A percentile compares a stretch with the other conserved stretches of the same genome.
Conservation (phyloP, 2,329 filamentous ascomycete genomes). For the Alternaria postmessia region DNA sequence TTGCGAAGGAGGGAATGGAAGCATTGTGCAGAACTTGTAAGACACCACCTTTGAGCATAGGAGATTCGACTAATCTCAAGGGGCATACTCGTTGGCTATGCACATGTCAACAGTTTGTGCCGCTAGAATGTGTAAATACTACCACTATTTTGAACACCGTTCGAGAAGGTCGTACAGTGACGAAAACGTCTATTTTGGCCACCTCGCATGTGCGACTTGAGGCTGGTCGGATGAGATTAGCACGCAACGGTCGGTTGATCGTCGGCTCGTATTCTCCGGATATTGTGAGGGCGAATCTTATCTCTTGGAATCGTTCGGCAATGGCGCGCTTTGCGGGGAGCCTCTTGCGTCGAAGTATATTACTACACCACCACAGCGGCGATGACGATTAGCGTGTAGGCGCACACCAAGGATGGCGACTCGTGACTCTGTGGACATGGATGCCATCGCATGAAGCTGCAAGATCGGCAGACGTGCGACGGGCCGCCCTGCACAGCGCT, state of each 20-base stretch:
- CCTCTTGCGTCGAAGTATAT: conserved; percentile 3
- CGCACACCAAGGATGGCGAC: conserved; percentile 21
- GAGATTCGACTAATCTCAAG: background rate
- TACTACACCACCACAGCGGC: conserved; percentile 14
- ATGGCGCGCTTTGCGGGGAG: conserved; percentile 7
- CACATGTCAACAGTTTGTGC: background rate
- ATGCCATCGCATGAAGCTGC: conserved; percentile 19
- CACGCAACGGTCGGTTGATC: conserved; percentile 5
- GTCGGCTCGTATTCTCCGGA: conserved; percentile 1
- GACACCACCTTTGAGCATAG: background rate
- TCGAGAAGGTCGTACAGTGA: conserved; percentile 17
- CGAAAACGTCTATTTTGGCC: conserved; percentile 7
- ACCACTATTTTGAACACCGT: background rate
- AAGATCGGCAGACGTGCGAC: conserved; percentile 39
- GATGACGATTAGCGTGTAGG: conserved; percentile 19
- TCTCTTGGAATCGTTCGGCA: background rate
- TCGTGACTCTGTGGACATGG: conserved; percentile 38
- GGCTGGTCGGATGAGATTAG: conserved; percentile 3
- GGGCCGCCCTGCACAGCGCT: conserved; percentile 38
- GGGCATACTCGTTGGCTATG: background rate
- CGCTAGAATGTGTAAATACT: background rate
- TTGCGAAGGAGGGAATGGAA: background rate
- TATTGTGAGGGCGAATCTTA: background rate
- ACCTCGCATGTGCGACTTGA: conserved; percentile 2
- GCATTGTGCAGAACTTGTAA: background rate